Base-by-base conservation (phyloP, 345 rosid species). In the Noccaea bulbosa region DNA sequence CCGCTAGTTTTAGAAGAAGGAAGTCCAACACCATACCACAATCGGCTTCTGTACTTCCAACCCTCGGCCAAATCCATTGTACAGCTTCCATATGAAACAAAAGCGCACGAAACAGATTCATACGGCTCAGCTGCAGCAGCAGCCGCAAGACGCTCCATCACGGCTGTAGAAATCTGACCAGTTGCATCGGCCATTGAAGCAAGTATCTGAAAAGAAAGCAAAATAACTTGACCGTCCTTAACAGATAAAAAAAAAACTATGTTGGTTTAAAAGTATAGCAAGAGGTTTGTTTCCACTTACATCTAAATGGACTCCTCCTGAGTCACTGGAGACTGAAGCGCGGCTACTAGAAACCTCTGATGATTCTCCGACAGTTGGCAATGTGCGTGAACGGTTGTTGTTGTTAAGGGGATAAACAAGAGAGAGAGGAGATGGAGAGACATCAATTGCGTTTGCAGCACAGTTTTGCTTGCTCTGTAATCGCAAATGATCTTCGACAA, bases 131-230 rank as follows among this genome's bases (percentile, higher is more conserved):
- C 96, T 64, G 97, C 97, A 15, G 95, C 96, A 0, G 93, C 99
- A 15, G 99, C 97, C 54, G 96, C 84, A 38, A 94, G 86, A 65
- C 97, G 91, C 80, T 94, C 99, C 97, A 94, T 89, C 67, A 86
- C 90, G 38, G 89, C 71, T 47, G 92, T 81, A 72, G 99, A 91
- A 54, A 94, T 87, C 81, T 81, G 96, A 67, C 99, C 97, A 80
- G 82, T 91, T 40, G 92, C 83, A 84, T 91, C 99, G 55, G 96
- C 97, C 99, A 94, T 91, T 78, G 97, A 87, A 75, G 98, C 97
- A 77, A 93, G 94, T 76, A 91, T 84, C 98, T 93, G 51, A 73
- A 65, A 48, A 53, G 52, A 46, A 80, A 65, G 32, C 34, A 41
- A 62, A 59, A 49, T 37, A 67, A 24, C 22, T 50, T 62, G 64